Evolutionary conservation across 1,284 basidiomycete species (phyloP), one percentile per base, ranked within the genome.

Genomic region (Boletus subluridellus): DNA sequence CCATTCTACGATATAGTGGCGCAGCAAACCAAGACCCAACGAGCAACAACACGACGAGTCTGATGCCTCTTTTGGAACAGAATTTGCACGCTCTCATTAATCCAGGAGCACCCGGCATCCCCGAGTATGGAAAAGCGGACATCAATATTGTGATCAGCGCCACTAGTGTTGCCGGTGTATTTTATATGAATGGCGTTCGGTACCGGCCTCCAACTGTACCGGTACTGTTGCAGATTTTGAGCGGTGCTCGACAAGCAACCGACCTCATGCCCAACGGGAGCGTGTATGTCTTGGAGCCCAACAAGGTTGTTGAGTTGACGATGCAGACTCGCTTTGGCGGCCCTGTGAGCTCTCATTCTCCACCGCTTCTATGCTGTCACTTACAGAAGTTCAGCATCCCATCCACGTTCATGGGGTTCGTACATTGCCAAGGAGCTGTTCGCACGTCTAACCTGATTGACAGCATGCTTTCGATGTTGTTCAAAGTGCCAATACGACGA

Each of bases 1-100:
- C 83, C 4, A 82, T 86, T 58, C 65, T 86, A 12, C 77, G 80
- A 34, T 87, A 87, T 65, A 62, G 52, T 0, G 78, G 79, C 10
- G 83, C 84, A 3, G 62, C 69, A 0, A 59, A 54, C 3, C 58
- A 49, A 4, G 80, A 83, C 17, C 83, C 81, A 0, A 75, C 66
- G 4, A 75, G 76, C 0, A 61, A 58, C 0, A 65, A 69, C 34
- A 62, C 64, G 0, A 60, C 68, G 1, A 69, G 63, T 57, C 63
- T 62, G 1, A 63, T 65, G 2, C 61, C 69, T 5, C 55, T 77
- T 32, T 8, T 63, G 24, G 77, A 78, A 52, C 65, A 64, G 14
- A 68, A 73, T 48, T 60, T 79, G 1, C 73, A 73, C 42, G 63
- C 76, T 6, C 63, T 77, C 5, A 49, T 66, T 17, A 66, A 73